These are phyloP conservation scores for Penicillium sp. DNA, from an alignment of 2,329 filamentous ascomycete genomes.

Conservation along the genomic window DNA sequence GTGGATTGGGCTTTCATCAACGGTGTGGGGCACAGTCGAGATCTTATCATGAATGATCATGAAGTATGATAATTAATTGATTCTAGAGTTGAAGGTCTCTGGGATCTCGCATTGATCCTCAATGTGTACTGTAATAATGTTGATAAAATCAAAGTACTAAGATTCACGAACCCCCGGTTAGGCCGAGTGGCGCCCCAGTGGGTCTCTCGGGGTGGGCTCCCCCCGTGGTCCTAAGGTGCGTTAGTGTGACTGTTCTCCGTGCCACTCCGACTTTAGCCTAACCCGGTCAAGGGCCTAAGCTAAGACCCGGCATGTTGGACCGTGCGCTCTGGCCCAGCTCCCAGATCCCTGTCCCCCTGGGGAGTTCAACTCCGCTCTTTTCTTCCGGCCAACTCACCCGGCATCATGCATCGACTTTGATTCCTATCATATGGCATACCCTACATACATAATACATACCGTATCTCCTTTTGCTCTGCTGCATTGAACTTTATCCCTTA, in stretches of 20 bases:
- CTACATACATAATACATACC: neutral
- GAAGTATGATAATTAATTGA: no score
- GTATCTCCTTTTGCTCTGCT: neutral
- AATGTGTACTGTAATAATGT: no score
- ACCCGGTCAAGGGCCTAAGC: slow-evolving; percentile 18
- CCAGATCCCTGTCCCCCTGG: neutral
- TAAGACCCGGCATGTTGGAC: slow-evolving; percentile 19
- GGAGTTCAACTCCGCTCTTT: slow-evolving; percentile 4
- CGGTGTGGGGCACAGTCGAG: slow-evolving; percentile 1
- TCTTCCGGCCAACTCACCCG: slow-evolving; percentile 15
- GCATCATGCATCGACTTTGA: slow-evolving; percentile 12
- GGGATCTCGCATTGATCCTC: neutral
- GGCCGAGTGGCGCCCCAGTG: slow-evolving; percentile 24
- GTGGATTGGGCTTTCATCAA: slow-evolving; percentile 9
- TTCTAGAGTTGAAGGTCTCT: no score
- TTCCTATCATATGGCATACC: neutral
- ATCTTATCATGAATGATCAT: neutral
- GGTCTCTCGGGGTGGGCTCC: slow-evolving; percentile 18
- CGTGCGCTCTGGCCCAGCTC: slow-evolving; percentile 14
- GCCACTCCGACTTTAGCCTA: slow-evolving; percentile 25
- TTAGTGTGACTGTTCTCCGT: slow-evolving; percentile 27
- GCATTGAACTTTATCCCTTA: neutral
- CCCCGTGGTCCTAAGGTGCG: slow-evolving; percentile 23
- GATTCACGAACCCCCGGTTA: slow-evolving; percentile 17
- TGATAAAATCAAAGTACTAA: neutral